phyloP scores from a whole-genome alignment of 2,329 filamentous ascomycete genomes.

The Cordyceps farinosa region DNA sequence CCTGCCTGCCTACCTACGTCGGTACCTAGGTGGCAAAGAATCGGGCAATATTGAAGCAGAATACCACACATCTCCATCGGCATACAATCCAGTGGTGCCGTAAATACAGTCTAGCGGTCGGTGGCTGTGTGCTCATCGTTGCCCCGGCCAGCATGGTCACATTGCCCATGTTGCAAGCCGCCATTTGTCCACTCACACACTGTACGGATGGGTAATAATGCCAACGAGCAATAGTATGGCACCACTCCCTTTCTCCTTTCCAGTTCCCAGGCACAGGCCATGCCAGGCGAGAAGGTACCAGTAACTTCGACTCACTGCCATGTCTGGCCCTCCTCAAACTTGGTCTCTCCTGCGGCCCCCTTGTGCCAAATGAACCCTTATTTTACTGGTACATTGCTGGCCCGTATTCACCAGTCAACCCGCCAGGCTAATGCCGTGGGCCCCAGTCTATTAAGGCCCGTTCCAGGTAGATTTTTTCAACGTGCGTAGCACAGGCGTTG shows the following conservation, averaged over 20 bases:
- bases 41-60: too few species aligned
- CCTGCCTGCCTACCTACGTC: too few species aligned
- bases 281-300: too few species aligned
- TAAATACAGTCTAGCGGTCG: neutral
- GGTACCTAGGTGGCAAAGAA: too few species aligned
- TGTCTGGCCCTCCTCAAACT: neutral
- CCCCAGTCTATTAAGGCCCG: neutral
- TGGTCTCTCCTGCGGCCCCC: constrained; percentile 4
- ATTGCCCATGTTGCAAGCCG: neutral
- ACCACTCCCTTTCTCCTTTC: neutral
- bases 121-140: neutral
- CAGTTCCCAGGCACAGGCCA: too few species aligned
- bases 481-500: neutral
- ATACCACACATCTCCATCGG: neutral
- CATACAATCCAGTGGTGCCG: neutral
- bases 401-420: neutral
- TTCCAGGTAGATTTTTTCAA: neutral
- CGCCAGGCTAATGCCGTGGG: neutral
- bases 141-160: constrained; percentile 2
- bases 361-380: constrained; percentile 5
- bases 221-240: constrained; percentile 6
- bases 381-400: neutral
- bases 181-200: neutral
- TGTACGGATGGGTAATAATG: neutral
- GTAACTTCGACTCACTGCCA: neutral